Evolutionary conservation across 805 yeast species (phyloP).

Genomic region (Grigorovia humatica): DNA sequence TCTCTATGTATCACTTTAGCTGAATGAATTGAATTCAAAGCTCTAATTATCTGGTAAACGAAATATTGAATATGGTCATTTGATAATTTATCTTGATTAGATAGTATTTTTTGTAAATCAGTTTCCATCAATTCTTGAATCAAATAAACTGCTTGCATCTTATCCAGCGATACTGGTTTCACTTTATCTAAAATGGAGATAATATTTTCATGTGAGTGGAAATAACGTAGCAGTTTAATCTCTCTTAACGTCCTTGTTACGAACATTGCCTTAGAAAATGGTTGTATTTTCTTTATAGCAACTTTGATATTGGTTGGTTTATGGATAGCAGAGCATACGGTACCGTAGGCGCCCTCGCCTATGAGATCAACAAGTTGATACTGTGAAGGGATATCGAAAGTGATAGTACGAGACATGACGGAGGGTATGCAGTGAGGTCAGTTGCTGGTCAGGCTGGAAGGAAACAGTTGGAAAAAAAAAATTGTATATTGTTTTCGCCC

Average conservation of each 20-base stretch:
- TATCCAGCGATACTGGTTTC: slow-evolving; percentile 47
- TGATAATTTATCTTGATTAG: slow-evolving; percentile 32
- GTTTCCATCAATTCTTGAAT: slow-evolving; percentile 74
- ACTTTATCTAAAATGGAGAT: slow-evolving; percentile 57
- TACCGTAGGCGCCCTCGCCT: slow-evolving; percentile 79
- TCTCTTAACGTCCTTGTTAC: slow-evolving; percentile 66
- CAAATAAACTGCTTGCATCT: slow-evolving; percentile 60
- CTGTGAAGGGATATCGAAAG: slow-evolving; percentile 54
- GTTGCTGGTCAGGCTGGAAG: no score
- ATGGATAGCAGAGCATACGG: slow-evolving; percentile 62
- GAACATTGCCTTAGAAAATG: slow-evolving; percentile 54
- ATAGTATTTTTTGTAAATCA: slow-evolving; percentile 58
- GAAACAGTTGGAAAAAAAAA: not conserved
- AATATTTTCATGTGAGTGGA: slow-evolving; percentile 63
- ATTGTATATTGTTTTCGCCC: not conserved
- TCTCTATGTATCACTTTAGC: slow-evolving; percentile 71
- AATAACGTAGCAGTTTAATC: slow-evolving; percentile 51
- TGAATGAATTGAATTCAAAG: slow-evolving; percentile 59
- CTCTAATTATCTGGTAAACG: slow-evolving; percentile 59
- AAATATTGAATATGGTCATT: slow-evolving; percentile 66
- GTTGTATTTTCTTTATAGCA: slow-evolving; percentile 70
- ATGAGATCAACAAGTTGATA: slow-evolving; percentile 50
- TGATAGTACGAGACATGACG: slow-evolving; percentile 36
- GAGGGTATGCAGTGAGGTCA: not conserved
- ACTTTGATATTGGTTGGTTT: slow-evolving; percentile 50